Base-by-base conservation (phyloP, 1,284 basidiomycete species). In the Tylopilus sp. region DNA sequence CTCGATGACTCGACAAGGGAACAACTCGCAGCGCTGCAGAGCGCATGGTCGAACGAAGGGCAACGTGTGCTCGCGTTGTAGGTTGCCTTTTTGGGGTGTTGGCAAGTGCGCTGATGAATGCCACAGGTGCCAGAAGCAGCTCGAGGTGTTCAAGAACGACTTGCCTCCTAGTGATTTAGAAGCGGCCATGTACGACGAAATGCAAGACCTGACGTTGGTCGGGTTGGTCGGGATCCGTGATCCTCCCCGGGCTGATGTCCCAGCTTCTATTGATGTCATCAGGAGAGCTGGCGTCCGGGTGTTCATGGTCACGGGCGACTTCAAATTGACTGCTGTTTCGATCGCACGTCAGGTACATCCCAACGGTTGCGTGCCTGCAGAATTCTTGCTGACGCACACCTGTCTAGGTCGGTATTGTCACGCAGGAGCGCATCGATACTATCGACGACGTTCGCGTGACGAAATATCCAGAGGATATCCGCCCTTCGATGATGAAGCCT, bases 221-320 rank as follows among this genome's bases (percentile, higher is more conserved):
- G 82, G 82, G 10, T 67, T 84, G 4, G 68, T 82, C 5, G 79
- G 78, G 0, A 73, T 84, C 25, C 74, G 80, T 55, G 82, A 84
- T 51, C 82, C 82, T 1, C 79, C 80, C 2, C 71, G 78, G 15
- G 51, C 65, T 6, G 81, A 83, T 45, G 77, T 81, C 18, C 72
- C 71, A 1, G 61, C 67, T 1, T 67, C 74, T 0, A 76, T 84
- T 29, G 49, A 63, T 3, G 71, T 70, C 30, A 77, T 79, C 55
- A 67, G 78, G 13, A 61, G 61, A 4, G 77, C 79, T 0, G 73
- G 74, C 10, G 71, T 74, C 26, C 63, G 75, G 15, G 72, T 78
- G 39, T 74, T 76, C 58, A 78, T 81, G 76, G 79, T 81, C 38
- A 81, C 79, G 0, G 78, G 79, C 43, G 79, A 80, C 59, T 78